These are phyloP conservation scores for Phaffia tasmanica DNA, from an alignment of 768 basidiomycete species.

Conservation along the genomic window DNA sequence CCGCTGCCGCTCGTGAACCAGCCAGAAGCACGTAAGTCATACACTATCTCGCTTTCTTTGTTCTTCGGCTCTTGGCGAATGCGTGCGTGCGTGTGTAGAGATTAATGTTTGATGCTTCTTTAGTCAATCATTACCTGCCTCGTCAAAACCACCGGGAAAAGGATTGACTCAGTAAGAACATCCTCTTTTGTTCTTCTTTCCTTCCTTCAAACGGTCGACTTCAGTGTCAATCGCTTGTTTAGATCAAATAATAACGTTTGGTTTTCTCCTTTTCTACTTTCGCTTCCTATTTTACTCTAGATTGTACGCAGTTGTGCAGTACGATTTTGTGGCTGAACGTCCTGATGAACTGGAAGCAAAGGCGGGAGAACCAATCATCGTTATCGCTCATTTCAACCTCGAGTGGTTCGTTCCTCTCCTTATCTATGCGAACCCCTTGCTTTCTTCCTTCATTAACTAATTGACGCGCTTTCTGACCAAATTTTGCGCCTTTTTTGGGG, in stretches of 20 bases:
- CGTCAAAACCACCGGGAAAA: not conserved
- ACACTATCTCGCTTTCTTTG: not conserved
- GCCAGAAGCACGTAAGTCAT: not conserved
- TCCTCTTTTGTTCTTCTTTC: not conserved
- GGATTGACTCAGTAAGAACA: constrained; percentile 12
- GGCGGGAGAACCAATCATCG: constrained; percentile 83
- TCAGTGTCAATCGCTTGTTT: no score
- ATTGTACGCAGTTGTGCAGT: constrained; percentile 87
- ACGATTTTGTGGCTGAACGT: constrained; percentile 91
- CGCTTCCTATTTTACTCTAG: constrained; percentile 37
- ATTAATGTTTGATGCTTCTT: not conserved
- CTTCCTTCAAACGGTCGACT: not conserved
- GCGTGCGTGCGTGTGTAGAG: no score
- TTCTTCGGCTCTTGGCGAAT: not conserved
- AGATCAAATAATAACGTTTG: not conserved
- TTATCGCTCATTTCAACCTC: constrained; percentile 98
- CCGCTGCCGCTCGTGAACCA: not conserved
- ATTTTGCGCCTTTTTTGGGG: not conserved
- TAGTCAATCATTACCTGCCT: not conserved
- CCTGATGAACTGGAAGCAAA: constrained; percentile 93
- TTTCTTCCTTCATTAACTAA: not conserved
- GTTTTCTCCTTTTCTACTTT: not conserved
- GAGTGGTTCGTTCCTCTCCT: constrained; percentile 54
- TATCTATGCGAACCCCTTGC: constrained; percentile 2
- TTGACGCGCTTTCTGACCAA: not conserved